A percentile compares a stretch with the other conserved stretches of the same genome.
Conservation (phyloP, 1,139 yeast species). For the Magnusiomyces magnusii region DNA sequence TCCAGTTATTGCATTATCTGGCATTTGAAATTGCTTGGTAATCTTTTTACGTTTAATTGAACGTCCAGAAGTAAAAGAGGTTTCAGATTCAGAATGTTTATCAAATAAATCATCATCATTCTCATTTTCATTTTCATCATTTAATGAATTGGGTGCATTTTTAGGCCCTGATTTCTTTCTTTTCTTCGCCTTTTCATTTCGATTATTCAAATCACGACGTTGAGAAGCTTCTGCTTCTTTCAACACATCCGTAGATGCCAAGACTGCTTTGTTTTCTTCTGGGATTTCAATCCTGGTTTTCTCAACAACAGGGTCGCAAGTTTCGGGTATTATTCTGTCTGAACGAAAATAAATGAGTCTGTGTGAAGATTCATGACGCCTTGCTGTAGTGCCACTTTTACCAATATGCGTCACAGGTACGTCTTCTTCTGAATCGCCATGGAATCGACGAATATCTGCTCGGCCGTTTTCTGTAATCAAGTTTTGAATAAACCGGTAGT, state of each 20-base stretch:
- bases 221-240: slow-evolving; percentile 39
- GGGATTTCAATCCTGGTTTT: slow-evolving; percentile 57
- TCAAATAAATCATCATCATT: neutral
- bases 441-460: slow-evolving; percentile 3
- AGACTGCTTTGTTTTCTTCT: slow-evolving; percentile 53
- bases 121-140: neutral
- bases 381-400: neutral
- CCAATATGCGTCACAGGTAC: neutral
- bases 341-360: neutral
- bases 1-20: slow-evolving; percentile 68
- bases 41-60: slow-evolving; percentile 1
- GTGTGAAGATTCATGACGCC: neutral
- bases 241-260: slow-evolving; percentile 50
- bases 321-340: slow-evolving; percentile 60
- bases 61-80: neutral
- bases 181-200: slow-evolving; percentile 11
- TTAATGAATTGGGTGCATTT: neutral
- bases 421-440: neutral
- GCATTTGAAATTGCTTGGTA: slow-evolving; percentile 53
- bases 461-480: slow-evolving; percentile 35
- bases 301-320: slow-evolving; percentile 47
- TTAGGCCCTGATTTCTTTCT: slow-evolving; percentile 3
- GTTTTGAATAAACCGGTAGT: slow-evolving; percentile 70
- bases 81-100: neutral
- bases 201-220: slow-evolving; percentile 11